These are phyloP conservation scores for Ormosia semicastrata DNA, from an alignment of 306 rosid genomes.

Conservation along the genomic window DNA sequence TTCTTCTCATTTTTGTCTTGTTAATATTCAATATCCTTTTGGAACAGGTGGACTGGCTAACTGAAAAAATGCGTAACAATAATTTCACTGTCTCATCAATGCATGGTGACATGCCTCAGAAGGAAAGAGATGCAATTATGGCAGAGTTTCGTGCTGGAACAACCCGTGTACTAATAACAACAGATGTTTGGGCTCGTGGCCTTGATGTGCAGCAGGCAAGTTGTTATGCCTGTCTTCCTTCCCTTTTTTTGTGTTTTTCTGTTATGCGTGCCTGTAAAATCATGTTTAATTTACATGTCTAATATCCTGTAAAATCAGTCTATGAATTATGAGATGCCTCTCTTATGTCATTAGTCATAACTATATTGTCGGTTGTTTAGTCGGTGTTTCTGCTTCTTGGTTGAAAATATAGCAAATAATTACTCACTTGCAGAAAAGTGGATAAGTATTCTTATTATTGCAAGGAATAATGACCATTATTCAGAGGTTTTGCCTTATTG, in stretches of 20 bases:
- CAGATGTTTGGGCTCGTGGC: conserved; percentile 99
- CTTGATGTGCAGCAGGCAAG: conserved; percentile 98
- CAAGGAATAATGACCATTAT: not conserved
- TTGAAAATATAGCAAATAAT: not conserved
- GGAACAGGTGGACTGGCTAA: conserved; percentile 92
- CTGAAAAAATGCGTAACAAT: conserved; percentile 93
- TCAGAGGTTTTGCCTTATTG: not conserved
- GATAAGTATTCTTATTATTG: not conserved
- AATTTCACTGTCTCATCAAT: conserved; percentile 93
- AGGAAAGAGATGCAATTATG: conserved; percentile 96
- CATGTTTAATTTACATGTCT: not conserved
- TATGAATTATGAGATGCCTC: not conserved
- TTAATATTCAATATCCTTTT: conserved; percentile 11
- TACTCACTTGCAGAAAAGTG: not conserved
- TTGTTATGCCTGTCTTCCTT: not conserved
- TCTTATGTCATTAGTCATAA: not conserved
- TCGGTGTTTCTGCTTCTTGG: not conserved
- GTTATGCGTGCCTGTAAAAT: not conserved
- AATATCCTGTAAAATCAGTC: not conserved
- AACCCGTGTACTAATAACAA: conserved; percentile 93
- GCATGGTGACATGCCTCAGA: conserved; percentile 99
- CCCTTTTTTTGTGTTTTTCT: not conserved
- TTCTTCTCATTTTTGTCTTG: not conserved
- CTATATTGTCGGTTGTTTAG: not conserved
- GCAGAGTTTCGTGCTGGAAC: conserved; percentile 83